A percentile compares a stretch with the other conserved stretches of the same genome.
These are phyloP conservation scores for Agaricales sp. DNA, from an alignment of 1,284 basidiomycete genomes.

Conservation along the genomic window DNA sequence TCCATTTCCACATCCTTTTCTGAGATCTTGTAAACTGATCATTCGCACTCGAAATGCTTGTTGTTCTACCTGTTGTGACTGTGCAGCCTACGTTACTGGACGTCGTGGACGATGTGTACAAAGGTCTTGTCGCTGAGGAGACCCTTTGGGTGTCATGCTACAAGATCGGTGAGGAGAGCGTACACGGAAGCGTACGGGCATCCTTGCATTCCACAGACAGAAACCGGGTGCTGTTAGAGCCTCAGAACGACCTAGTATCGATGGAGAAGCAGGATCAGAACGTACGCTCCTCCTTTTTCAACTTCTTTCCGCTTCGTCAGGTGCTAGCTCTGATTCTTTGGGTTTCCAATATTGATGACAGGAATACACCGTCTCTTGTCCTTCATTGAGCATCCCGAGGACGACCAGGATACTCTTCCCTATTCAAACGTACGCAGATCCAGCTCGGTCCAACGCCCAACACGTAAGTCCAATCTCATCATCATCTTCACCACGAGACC, in stretches of 20 bases:
- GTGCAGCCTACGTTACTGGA: constrained; percentile 51
- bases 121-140: constrained; percentile 45
- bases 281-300: constrained; percentile 15
- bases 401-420: constrained; percentile 34
- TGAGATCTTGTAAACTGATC: background rate
- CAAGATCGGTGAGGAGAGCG: constrained; percentile 23
- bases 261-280: constrained; percentile 19
- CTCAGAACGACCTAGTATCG: constrained; percentile 27
- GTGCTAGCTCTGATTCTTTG: constrained; percentile 7
- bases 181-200: constrained; percentile 49
- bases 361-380: constrained; percentile 23
- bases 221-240: constrained; percentile 30
- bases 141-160: constrained; percentile 70
- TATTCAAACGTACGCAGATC: constrained; percentile 32
- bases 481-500: no score
- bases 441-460: constrained; percentile 27
- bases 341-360: constrained; percentile 12
- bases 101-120: constrained; percentile 49
- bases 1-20: no score
- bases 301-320: no score
- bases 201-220: constrained; percentile 42
- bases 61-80: constrained; percentile 40
- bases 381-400: constrained; percentile 26
- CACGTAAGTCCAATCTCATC: constrained; percentile 19
- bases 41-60: background rate